Base-by-base conservation (phyloP, 2,329 filamentous ascomycete genomes). In the Blastomyces parvus region DNA sequence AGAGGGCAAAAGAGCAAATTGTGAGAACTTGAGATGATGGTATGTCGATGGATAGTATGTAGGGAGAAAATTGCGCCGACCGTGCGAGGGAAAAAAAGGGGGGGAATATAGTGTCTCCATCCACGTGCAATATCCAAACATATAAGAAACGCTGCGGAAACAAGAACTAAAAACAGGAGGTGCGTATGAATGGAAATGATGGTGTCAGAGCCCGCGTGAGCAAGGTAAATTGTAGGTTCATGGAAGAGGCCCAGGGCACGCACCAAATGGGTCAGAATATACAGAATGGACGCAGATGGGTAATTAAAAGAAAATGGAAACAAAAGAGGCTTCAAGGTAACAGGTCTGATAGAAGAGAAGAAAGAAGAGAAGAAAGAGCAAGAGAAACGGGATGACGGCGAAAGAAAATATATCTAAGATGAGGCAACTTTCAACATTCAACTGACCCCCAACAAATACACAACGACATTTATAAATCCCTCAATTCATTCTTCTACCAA, bases 11-110 rank as follows among this genome's bases (percentile, higher is more conserved):
- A 57, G 40, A 33, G 4, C n/a, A 25, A 57, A 40, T 13, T 19
- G 33, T 4, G 33, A 38, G 30, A 38, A 57, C 38, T 11, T 11
- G 40, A 57, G 19, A 40, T 6, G 33, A 5, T 22, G 33, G 36
- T 57, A 14, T 22, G 19, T 33, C 40, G 30, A 25, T 57, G 53
- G 30, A 30, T 30, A n/a, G n/a, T 57, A 56, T 57, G 25, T 55
- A 55, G 11, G 13, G 53, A 9, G 53, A 36, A 57, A n/a, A 40
- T 40, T 57, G 53, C 53, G 53, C 53, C 53, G 53, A 36, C 53
- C 53, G 33, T 57, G 33, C 53, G 30, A 36, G 25, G 19, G 33
- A 19, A 59, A 56, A 66, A 36, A 66, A 33, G 61, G 65, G 67
- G 55, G 58, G 60, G 19, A 48, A 40, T 48, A 33, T 58, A 46